These are phyloP conservation scores for Debaryomyces udenii DNA, from an alignment of 1,139 yeast species.

Conservation along the genomic window DNA sequence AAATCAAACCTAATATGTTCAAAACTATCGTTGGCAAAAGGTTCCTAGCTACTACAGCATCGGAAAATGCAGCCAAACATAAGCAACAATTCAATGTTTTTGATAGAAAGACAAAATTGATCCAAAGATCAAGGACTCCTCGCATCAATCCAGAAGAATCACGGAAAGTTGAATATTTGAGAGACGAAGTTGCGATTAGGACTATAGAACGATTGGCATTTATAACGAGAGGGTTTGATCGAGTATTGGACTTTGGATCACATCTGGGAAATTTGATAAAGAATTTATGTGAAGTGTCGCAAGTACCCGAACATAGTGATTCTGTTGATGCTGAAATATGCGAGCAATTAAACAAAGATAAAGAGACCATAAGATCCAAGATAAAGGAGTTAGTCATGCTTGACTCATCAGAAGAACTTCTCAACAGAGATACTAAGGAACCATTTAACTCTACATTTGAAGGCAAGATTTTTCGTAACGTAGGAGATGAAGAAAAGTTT, in stretches of 20 bases:
- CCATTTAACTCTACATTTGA: constrained; percentile 40
- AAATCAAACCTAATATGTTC: background rate
- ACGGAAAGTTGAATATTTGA: constrained; percentile 68
- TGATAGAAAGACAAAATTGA: constrained; percentile 60
- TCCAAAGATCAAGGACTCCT: constrained; percentile 60
- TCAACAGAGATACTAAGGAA: constrained; percentile 51
- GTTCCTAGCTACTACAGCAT: constrained; percentile 29
- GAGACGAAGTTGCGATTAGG: constrained; percentile 73
- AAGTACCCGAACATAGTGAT: constrained; percentile 28
- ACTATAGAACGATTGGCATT: constrained; percentile 78
- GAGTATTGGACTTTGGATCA: constrained; percentile 71
- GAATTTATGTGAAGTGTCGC: constrained; percentile 37
- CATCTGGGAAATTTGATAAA: constrained; percentile 65
- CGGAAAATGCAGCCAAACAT: constrained; percentile 21
- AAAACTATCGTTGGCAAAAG: constrained; percentile 13
- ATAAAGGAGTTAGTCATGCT: constrained; percentile 65
- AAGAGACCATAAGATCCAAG: constrained; percentile 51
- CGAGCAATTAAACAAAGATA: constrained; percentile 54
- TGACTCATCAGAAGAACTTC: constrained; percentile 60
- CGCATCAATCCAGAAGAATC: constrained; percentile 48
- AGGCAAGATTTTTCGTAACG: constrained; percentile 49
- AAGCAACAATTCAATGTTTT: constrained; percentile 57
- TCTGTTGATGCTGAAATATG: constrained; percentile 32
- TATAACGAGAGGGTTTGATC: constrained; percentile 63
- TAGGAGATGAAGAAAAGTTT: constrained; percentile 70